phyloP scores from a whole-genome alignment of 805 yeast species.

The Candida ulmi region DNA sequence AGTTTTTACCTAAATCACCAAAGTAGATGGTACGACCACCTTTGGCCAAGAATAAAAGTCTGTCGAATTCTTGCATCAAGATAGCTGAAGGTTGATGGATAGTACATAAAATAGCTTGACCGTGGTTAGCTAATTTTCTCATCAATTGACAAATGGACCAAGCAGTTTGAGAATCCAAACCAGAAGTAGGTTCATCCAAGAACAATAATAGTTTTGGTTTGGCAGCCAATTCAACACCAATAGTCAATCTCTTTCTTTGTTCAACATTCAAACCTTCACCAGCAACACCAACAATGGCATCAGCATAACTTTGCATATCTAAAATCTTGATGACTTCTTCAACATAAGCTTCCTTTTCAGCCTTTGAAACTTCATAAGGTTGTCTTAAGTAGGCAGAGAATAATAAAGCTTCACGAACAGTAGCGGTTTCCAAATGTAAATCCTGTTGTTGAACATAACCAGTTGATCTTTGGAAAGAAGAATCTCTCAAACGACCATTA shows the following conservation, averaged over 20 bases:
- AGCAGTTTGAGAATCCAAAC: constrained; percentile 64
- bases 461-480: constrained; percentile 50
- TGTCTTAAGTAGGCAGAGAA: constrained; percentile 68
- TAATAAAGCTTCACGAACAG: constrained; percentile 66
- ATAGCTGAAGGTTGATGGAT: constrained; percentile 86
- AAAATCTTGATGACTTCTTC: constrained; percentile 58
- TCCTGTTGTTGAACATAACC: constrained; percentile 75
- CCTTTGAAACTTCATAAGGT: constrained; percentile 42
- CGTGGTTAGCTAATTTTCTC: constrained; percentile 53
- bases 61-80: constrained; percentile 71
- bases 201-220: constrained; percentile 55
- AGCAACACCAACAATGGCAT: constrained; percentile 69
- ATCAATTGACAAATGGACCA: constrained; percentile 60
- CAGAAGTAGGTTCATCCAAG: constrained; percentile 67
- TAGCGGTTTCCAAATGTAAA: constrained; percentile 57
- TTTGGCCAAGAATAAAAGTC: constrained; percentile 59
- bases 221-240: constrained; percentile 64
- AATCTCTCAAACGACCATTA: constrained; percentile 54
- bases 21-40: constrained; percentile 76
- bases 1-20: constrained; percentile 64
- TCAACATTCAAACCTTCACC: constrained; percentile 67
- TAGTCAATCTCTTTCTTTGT: constrained; percentile 59
- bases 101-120: constrained; percentile 66
- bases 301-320: constrained; percentile 61
- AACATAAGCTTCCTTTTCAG: constrained; percentile 60